phyloP scores from a whole-genome alignment of 257 asterid genomes.

The Mentha longifolia region DNA sequence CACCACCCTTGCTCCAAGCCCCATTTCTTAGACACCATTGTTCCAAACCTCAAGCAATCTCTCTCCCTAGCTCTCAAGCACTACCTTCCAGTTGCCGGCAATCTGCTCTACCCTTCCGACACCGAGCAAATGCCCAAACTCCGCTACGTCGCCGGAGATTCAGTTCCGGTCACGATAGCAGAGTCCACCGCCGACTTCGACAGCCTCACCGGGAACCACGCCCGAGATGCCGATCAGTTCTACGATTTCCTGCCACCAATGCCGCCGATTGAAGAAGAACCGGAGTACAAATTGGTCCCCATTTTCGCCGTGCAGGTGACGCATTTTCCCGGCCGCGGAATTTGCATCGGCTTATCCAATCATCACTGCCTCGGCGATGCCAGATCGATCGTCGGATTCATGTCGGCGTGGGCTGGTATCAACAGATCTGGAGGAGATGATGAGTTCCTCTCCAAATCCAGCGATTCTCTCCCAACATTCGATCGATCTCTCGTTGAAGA shows the following conservation, averaged over 20 bases:
- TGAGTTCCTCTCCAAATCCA: neutral
- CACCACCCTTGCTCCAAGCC: constrained; percentile 34
- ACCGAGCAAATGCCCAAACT: neutral
- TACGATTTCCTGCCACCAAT: constrained; percentile 46
- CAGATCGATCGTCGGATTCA: constrained; percentile 35
- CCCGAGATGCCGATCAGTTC: constrained; percentile 40
- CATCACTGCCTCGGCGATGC: constrained; percentile 25
- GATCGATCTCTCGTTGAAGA: constrained; percentile 23
- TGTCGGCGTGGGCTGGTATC: constrained; percentile 50
- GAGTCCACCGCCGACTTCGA: constrained; percentile 41
- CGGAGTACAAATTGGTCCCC: constrained; percentile 23
- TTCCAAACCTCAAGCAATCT: constrained; percentile 33
- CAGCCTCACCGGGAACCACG: constrained; percentile 32
- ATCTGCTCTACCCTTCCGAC: constrained; percentile 9
- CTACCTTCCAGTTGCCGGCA: constrained; percentile 48
- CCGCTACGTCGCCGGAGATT: constrained; percentile 21
- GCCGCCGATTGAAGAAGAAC: constrained; percentile 26
- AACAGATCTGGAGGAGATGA: constrained; percentile 18
- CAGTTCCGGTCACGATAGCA: neutral
- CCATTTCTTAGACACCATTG: constrained; percentile 34
- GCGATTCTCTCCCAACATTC: constrained; percentile 30
- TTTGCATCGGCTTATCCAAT: constrained; percentile 10
- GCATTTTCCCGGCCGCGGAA: constrained; percentile 47
- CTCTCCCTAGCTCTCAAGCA: constrained; percentile 55
- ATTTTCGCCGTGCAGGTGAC: constrained; percentile 45